Conservation (phyloP, 352 stramenopile species). For the Pythium insidiosum region DNA sequence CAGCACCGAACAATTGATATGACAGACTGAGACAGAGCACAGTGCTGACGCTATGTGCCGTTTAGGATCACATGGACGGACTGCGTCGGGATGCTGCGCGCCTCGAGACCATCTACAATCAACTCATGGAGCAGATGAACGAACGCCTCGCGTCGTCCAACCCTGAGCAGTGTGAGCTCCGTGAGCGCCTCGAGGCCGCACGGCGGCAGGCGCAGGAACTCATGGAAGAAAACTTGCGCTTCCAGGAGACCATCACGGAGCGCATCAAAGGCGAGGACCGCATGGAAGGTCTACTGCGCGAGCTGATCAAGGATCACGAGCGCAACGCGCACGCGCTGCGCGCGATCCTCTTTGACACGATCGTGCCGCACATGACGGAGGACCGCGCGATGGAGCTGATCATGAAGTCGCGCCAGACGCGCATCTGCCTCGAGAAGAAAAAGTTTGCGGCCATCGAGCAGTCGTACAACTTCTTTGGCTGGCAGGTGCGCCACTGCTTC, state of each 20-base stretch:
- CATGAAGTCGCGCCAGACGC: slow-evolving; percentile 28
- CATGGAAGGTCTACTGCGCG: slow-evolving; percentile 44
- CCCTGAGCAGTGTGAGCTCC: slow-evolving; percentile 25
- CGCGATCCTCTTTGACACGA: slow-evolving; percentile 12
- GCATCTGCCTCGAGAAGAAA: slow-evolving; percentile 23
- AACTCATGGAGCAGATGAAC: slow-evolving; percentile 14
- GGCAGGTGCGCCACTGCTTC: slow-evolving; percentile 32
- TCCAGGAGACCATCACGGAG: slow-evolving; percentile 40
- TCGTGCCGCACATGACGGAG: slow-evolving; percentile 13
- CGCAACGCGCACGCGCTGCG: slow-evolving; percentile 4
- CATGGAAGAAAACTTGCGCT: slow-evolving; percentile 50
- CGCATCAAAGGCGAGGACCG: slow-evolving; percentile 42
- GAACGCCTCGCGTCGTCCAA: slow-evolving; percentile 31
- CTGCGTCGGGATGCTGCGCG: slow-evolving; percentile 20
- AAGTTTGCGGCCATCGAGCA: slow-evolving; percentile 18
- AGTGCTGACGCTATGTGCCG: too few relatives aligned
- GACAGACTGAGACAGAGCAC: too few relatives aligned
- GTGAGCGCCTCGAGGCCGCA: slow-evolving; percentile 22
- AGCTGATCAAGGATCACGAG: slow-evolving; percentile 22
- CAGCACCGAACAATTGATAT: slow-evolving; percentile 13
- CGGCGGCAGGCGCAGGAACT: slow-evolving; percentile 23
- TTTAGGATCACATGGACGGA: slow-evolving; percentile 37
- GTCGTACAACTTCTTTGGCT: slow-evolving; percentile 38
- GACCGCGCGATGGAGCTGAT: slow-evolving; percentile 30
- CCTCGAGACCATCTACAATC: slow-evolving; percentile 11